phyloP scores from a whole-genome alignment of 1,284 basidiomycete species.

The Rhodotorula sp. region DNA sequence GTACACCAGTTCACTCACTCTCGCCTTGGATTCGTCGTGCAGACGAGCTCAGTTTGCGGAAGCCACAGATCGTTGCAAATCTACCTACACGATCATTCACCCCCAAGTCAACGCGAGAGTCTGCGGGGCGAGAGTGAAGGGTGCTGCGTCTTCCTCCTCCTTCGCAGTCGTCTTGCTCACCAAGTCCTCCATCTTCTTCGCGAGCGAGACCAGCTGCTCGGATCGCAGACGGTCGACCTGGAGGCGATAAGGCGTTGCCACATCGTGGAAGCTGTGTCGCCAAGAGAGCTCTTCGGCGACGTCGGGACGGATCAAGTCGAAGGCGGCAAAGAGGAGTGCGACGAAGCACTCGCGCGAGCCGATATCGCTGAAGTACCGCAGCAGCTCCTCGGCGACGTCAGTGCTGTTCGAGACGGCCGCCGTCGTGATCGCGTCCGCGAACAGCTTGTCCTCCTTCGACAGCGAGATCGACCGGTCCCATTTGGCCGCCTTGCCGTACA shows the following conservation, averaged over 20 bases:
- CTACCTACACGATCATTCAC: not conserved
- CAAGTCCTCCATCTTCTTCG: constrained; percentile 78
- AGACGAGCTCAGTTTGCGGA: too few relatives aligned
- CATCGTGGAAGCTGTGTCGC: constrained; percentile 92
- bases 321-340: constrained; percentile 59
- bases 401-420: constrained; percentile 75
- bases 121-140: constrained; percentile 17
- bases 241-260: constrained; percentile 66
- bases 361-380: constrained; percentile 74
- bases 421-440: constrained; percentile 93
- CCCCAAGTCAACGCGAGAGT: constrained; percentile 8
- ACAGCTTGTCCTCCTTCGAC: constrained; percentile 93
- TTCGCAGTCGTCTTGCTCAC: constrained; percentile 75
- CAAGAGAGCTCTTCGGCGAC: constrained; percentile 91
- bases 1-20: too few relatives aligned
- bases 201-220: constrained; percentile 63
- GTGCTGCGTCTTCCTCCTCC: constrained; percentile 60
- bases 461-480: constrained; percentile 87
- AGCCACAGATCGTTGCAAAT: too few relatives aligned
- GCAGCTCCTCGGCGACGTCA: constrained; percentile 88
- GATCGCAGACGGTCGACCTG: constrained; percentile 33
- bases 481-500: too few relatives aligned
- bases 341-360: constrained; percentile 98
- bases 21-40: too few relatives aligned
- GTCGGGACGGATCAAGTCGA: constrained; percentile 87